Conservation (phyloP, 306 rosid species). For the Spatholobus suberectus region DNA sequence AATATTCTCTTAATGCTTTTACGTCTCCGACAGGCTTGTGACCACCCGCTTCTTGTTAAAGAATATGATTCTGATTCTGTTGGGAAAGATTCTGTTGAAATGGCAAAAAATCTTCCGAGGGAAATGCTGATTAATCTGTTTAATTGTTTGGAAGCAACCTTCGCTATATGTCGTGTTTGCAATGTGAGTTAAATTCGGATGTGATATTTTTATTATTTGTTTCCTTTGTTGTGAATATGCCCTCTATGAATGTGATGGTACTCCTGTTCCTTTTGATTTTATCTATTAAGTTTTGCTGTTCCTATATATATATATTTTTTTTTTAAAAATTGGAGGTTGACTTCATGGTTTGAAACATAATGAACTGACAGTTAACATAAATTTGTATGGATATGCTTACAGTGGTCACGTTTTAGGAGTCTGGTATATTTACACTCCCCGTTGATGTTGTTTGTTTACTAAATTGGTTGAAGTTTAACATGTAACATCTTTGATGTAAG, state of each 20-base stretch:
- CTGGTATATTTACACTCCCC: neutral
- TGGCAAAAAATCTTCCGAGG: constrained; percentile 79
- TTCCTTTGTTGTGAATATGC: constrained; percentile 26
- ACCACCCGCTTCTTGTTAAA: constrained; percentile 92
- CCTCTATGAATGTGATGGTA: constrained; percentile 15
- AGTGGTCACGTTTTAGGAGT: neutral
- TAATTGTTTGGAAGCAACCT: constrained; percentile 67
- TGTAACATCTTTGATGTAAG: constrained; percentile 4
- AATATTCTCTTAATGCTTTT: constrained; percentile 95
- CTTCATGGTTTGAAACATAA: neutral
- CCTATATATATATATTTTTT: constrained; percentile 37
- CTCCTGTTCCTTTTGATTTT: constrained; percentile 18
- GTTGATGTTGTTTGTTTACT: neutral
- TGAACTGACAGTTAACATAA: neutral
- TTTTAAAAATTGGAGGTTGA: neutral
- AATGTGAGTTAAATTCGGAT: constrained; percentile 65
- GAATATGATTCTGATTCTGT: constrained; percentile 68
- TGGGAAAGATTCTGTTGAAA: constrained; percentile 73
- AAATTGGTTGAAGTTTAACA: constrained; percentile 12
- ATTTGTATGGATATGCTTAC: constrained; percentile 15
- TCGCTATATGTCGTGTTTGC: constrained; percentile 76
- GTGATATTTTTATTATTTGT: constrained; percentile 2
- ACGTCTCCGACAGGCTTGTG: constrained; percentile 99
- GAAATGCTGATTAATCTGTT: constrained; percentile 70
- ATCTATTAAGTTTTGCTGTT: neutral